Percentiles rank a stretch among this genome's conserved stretches.
phyloP scores from a whole-genome alignment of 805 yeast species.

The Ogataea minuta region DNA sequence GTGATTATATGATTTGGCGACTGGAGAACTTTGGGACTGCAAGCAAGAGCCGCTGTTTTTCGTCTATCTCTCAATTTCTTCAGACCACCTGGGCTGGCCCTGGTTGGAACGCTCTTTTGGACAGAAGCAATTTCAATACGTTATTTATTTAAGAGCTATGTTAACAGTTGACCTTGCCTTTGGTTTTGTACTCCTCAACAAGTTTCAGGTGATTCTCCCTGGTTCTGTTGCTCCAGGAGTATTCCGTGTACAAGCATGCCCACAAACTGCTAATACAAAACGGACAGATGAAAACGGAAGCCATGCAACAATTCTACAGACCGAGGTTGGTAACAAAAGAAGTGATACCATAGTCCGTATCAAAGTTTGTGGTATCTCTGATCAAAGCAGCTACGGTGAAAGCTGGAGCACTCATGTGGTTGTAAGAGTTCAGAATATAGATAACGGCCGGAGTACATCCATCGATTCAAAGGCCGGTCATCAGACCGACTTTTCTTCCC shows the following conservation, averaged over 20 bases:
- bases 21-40: conserved; percentile 13
- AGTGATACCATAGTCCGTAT: conserved; percentile 57
- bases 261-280: conserved; percentile 44
- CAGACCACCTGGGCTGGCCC: conserved; percentile 17
- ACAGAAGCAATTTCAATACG: conserved; percentile 1
- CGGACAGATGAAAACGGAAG: conserved; percentile 52
- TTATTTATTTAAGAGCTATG: conserved; percentile 1
- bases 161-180: conserved; percentile 15
- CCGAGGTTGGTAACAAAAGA: conserved; percentile 58
- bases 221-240: conserved; percentile 36
- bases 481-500: conserved; percentile 57
- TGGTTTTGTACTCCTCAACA: conserved; percentile 28
- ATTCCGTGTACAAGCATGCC: conserved; percentile 38
- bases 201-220: conserved; percentile 36
- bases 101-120: conserved; percentile 5
- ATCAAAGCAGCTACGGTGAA: conserved; percentile 55
- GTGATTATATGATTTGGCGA: conserved; percentile 16
- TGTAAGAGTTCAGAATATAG: conserved; percentile 55
- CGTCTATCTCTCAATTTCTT: conserved; percentile 13
- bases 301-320: conserved; percentile 53
- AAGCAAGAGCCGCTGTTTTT: conserved; percentile 6
- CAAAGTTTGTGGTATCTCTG: conserved; percentile 59
- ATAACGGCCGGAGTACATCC: conserved; percentile 52
- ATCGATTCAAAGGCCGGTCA: conserved; percentile 54
- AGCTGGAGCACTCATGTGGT: conserved; percentile 51